These are phyloP conservation scores for Pseudocohnilembus persalinus DNA, from an alignment of 169 alveolate genomes.

Conservation along the genomic window DNA sequence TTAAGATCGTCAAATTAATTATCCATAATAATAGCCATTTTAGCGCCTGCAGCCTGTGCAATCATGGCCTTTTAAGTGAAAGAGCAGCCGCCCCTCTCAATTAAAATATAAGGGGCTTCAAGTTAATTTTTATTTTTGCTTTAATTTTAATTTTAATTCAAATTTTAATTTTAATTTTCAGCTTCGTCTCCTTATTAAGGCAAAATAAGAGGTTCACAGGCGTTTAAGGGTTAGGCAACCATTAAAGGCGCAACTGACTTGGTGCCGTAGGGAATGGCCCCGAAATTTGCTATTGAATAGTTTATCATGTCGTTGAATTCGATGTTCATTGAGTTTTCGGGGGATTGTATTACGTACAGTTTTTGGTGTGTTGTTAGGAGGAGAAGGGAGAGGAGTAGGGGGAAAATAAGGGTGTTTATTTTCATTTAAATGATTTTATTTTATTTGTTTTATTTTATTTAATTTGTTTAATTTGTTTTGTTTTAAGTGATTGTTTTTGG, in stretches of 20 bases:
- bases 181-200: too few relatives aligned
- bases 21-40: not conserved
- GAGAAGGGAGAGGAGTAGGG: too few relatives aligned
- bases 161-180: too few relatives aligned
- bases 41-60: not conserved
- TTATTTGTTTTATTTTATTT: too few relatives aligned
- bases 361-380: too few relatives aligned
- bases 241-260: not conserved
- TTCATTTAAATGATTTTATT: too few relatives aligned
- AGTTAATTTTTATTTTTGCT: not conserved
- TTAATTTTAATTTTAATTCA: too few relatives aligned
- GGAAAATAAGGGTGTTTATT: too few relatives aligned
- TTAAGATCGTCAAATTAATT: not conserved
- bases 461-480: too few relatives aligned
- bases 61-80: not conserved
- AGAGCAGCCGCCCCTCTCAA: not conserved
- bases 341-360: too few relatives aligned
- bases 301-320: not conserved
- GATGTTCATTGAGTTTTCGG: not conserved
- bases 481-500: too few relatives aligned
- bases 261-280: not conserved
- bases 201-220: not conserved
- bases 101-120: not conserved
- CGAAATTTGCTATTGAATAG: constrained; percentile 4
- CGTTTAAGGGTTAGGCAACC: not conserved